Evolutionary conservation across 225 moss, liverwort and hornwort species (phyloP), one percentile per base, ranked within the genome.

Genomic region (Anthoceros angustus): DNA sequence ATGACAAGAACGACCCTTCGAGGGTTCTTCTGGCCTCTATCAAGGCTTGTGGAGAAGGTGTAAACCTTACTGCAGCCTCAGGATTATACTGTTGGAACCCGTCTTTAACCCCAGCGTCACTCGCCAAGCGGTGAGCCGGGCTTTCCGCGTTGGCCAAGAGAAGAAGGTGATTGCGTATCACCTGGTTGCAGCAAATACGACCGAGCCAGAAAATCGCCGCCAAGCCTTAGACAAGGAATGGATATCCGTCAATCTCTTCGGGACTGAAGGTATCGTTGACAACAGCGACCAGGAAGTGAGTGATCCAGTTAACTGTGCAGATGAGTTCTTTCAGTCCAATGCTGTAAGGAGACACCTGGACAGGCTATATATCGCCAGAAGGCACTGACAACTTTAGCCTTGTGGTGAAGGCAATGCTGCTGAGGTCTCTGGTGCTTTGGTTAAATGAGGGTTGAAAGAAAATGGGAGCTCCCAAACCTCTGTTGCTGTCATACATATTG

Each of bases 61-160:
- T 98, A 5, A 87, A 80, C 21, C 78, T 98, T 0, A 82, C 89
- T 4, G 98, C 88, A 39, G 98, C 98, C 40, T 89, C 3, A 75
- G 92, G 23, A 86, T 98, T 12, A 84, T 98, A 7, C 70, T 98
- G 26, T 98, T 12, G n/a, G 92, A 98, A 68, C 85, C 80, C 0
- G 73, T 77, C 4, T 88, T 88, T 78, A 98, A 92, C 62, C 98
- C 85, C 0, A 72, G 92, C 0, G 89, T 92, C 25, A 67, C 82
- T 6, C 68, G 87, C 48, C 98, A 98, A 74, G 98, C 98, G 25
- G 85, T 98, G 2, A 89, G 98, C 72, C 43, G 95, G 67, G 88
- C 95, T 2, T 98, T 91, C 61, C n/a, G n/a, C 85, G 95, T 21
- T 91, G 92, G 10, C 21, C n/a, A n/a, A n/a, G n/a, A 75, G 75